Evolutionary conservation across 495 filamentous ascomycete genomes (phyloP).

Genomic region (Daldinia decipiens): DNA sequence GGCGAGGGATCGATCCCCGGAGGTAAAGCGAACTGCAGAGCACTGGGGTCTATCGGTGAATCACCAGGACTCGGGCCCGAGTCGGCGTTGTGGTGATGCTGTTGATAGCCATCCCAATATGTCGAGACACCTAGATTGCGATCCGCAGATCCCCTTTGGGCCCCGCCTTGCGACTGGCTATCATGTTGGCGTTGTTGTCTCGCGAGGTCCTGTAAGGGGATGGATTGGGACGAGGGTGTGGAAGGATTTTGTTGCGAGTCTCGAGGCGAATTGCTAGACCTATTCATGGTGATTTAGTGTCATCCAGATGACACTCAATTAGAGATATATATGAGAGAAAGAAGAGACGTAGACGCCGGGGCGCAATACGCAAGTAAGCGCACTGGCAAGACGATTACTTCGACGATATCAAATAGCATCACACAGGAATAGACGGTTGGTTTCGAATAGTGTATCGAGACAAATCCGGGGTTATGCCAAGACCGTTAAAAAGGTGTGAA

Average conservation of each 20-base stretch:
- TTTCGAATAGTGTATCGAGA: constrained; percentile 35
- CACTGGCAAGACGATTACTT: constrained; percentile 30
- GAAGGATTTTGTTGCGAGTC: constrained; percentile 41
- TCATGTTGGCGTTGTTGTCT: constrained; percentile 62
- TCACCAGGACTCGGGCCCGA: constrained; percentile 31
- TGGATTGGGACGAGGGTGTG: constrained; percentile 70
- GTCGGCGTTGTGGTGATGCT: constrained; percentile 43
- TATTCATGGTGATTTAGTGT: constrained; percentile 44
- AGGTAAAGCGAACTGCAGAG: constrained; percentile 60
- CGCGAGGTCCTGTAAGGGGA: constrained; percentile 85
- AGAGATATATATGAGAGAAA: constrained; percentile 20
- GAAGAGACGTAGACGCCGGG: constrained; percentile 23
- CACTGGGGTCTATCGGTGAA: constrained; percentile 59
- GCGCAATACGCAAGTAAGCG: constrained; percentile 41
- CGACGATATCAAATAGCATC: constrained; percentile 39
- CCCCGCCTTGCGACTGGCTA: constrained; percentile 47
- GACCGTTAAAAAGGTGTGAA: constrained; percentile 24
- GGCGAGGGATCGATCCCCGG: constrained; percentile 53
- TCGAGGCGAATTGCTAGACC: constrained; percentile 48
- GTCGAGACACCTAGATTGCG: constrained; percentile 57
- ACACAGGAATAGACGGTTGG: constrained; percentile 34
- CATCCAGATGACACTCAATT: constrained; percentile 43
- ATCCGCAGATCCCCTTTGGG: constrained; percentile 44
- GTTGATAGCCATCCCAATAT: constrained; percentile 58
- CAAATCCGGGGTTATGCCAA: constrained; percentile 6